phyloP scores from a whole-genome alignment of 805 yeast genomes.

The Scheffersomyces stipitis region DNA sequence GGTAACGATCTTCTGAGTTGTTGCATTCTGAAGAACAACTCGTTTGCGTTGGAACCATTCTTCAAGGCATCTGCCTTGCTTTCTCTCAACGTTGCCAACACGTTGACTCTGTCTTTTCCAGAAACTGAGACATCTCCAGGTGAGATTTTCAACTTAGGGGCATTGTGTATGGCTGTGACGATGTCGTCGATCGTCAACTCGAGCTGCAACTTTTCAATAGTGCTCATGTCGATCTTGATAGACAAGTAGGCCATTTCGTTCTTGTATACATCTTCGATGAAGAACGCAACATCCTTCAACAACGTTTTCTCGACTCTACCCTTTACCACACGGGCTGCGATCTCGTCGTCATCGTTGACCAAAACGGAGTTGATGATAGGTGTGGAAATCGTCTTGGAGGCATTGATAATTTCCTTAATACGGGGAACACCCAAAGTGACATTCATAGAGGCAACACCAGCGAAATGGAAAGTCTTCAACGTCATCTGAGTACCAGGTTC shows the following conservation, averaged over 20 bases:
- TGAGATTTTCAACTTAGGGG: constrained; percentile 86
- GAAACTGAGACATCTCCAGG: constrained; percentile 67
- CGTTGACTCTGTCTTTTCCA: constrained; percentile 66
- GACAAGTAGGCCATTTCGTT: constrained; percentile 75
- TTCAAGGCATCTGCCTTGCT: constrained; percentile 36
- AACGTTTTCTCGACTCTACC: constrained; percentile 95
- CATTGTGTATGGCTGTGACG: constrained; percentile 74
- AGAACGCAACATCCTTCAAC: constrained; percentile 80
- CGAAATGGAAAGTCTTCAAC: constrained; percentile 88
- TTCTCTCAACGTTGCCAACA: constrained; percentile 50
- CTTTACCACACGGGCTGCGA: constrained; percentile 97
- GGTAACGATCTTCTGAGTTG: constrained; percentile 83
- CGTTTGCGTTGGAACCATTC: constrained; percentile 36
- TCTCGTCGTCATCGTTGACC: constrained; percentile 91
- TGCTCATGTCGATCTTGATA: constrained; percentile 75
- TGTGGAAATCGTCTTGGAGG: constrained; percentile 91
- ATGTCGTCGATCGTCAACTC: constrained; percentile 86
- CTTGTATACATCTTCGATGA: constrained; percentile 90
- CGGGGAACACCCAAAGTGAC: constrained; percentile 99
- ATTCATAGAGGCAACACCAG: constrained; percentile 99
- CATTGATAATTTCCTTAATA: constrained; percentile 97
- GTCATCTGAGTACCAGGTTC: constrained; percentile 99
- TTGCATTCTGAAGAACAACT: constrained; percentile 85
- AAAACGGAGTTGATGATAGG: constrained; percentile 94
- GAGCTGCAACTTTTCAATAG: constrained; percentile 86